Conservation (phyloP, 1,284 basidiomycete genomes). For the Lignosus rhinocerotis region DNA sequence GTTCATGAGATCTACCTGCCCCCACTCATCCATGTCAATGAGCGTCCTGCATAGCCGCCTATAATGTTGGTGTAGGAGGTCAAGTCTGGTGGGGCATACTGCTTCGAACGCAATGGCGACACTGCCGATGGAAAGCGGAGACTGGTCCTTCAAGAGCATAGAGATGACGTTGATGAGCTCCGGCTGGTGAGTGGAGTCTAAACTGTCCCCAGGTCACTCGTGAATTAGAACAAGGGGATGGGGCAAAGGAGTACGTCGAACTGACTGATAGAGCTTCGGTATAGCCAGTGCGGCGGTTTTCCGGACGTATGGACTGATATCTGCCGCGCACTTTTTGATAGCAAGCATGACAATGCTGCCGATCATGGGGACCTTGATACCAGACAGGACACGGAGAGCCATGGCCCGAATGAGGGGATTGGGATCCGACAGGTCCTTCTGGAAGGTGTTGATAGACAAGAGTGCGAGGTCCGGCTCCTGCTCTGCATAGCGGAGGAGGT, state of each 20-base stretch:
- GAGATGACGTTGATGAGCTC: constrained; percentile 75
- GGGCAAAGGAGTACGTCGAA: constrained; percentile 4
- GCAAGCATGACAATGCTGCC: constrained; percentile 85
- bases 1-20: constrained; percentile 81
- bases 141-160: constrained; percentile 79
- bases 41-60: constrained; percentile 83
- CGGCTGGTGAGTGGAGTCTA: constrained; percentile 73
- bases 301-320: constrained; percentile 91
- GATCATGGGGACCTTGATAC: constrained; percentile 88
- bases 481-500: constrained; percentile 90
- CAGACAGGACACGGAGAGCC: constrained; percentile 92
- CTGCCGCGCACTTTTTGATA: constrained; percentile 88
- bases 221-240: background rate
- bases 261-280: constrained; percentile 83
- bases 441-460: constrained; percentile 98
- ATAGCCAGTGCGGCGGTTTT: constrained; percentile 91
- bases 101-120: constrained; percentile 84
- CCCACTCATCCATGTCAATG: constrained; percentile 96
- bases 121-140: constrained; percentile 86
- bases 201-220: constrained; percentile 42
- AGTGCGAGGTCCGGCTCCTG: constrained; percentile 93
- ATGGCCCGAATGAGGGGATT: constrained; percentile 93
- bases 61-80: constrained; percentile 89
- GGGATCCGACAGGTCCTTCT: constrained; percentile 91
- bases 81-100: constrained; percentile 81